Conservation (phyloP, 2,329 filamentous ascomycete species). For the Ceratocystis papillata region DNA sequence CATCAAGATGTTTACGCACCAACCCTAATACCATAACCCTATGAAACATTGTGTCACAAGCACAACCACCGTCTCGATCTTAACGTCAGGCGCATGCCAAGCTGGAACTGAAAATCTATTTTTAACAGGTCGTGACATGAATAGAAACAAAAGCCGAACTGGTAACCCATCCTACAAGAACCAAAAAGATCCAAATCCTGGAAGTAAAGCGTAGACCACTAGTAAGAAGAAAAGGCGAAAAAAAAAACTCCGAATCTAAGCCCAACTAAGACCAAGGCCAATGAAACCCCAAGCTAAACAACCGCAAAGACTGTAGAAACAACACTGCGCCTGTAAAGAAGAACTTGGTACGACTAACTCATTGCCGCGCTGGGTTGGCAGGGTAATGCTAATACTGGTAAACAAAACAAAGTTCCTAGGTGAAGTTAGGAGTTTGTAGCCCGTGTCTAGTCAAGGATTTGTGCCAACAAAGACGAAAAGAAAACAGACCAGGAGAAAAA, state of each 20-base stretch:
- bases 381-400: background rate
- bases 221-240: background rate
- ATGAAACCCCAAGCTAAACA: background rate
- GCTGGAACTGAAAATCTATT: background rate
- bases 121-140: background rate
- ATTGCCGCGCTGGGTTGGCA: background rate
- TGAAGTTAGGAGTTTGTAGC: background rate
- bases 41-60: background rate
- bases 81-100: background rate
- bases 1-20: too few relatives aligned
- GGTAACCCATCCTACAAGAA: background rate
- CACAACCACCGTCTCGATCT: background rate
- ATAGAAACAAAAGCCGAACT: background rate
- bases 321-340: background rate
- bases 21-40: background rate
- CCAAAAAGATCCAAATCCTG: background rate
- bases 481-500: background rate
- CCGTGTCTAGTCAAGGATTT: too few relatives aligned
- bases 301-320: background rate
- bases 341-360: background rate
- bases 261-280: background rate
- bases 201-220: background rate
- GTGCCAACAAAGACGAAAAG: background rate
- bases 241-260: constrained; percentile 2
- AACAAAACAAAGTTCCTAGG: background rate